phyloP scores from a whole-genome alignment of 805 yeast genomes.

The Helenozyma baotianmanensis region DNA sequence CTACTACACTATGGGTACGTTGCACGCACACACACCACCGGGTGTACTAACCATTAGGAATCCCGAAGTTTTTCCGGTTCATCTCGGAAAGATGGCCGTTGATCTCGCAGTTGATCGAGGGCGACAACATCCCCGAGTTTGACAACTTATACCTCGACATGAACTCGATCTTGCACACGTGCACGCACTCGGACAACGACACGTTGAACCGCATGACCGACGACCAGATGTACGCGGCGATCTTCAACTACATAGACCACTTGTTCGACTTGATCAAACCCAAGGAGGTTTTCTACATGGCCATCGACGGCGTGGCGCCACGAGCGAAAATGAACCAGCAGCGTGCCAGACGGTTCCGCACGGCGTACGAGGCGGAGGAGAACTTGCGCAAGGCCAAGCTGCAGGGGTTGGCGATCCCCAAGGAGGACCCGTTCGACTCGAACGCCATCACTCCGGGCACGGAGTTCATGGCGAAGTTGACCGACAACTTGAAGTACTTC shows the following conservation, averaged over 20 bases:
- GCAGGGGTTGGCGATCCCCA: conserved; percentile 71
- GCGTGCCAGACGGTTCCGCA: conserved; percentile 89
- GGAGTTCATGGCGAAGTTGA: conserved; percentile 87
- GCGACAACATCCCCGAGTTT: conserved; percentile 81
- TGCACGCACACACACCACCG: no score
- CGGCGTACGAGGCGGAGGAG: conserved; percentile 89
- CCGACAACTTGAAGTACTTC: conserved; percentile 77
- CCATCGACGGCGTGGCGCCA: conserved; percentile 98
- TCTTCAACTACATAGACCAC: conserved; percentile 92
- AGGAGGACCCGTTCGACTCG: conserved; percentile 83
- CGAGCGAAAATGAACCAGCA: conserved; percentile 98
- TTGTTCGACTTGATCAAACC: conserved; percentile 86
- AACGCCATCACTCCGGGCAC: conserved; percentile 97
- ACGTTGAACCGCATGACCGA: conserved; percentile 68
- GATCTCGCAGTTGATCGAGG: conserved; percentile 81
- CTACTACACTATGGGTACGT: no score
- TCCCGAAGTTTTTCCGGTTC: conserved; percentile 94
- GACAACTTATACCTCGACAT: conserved; percentile 94
- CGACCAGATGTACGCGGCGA: conserved; percentile 88
- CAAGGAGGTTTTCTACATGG: conserved; percentile 83
- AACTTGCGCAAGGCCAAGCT: conserved; percentile 67
- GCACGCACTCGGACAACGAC: conserved; percentile 77
- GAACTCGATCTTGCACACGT: conserved; percentile 92
- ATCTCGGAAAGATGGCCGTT: conserved; percentile 99
- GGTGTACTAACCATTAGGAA: conserved; percentile 55